phyloP scores from a whole-genome alignment of 805 yeast genomes.

The Nakazawaea laoshanensis region DNA sequence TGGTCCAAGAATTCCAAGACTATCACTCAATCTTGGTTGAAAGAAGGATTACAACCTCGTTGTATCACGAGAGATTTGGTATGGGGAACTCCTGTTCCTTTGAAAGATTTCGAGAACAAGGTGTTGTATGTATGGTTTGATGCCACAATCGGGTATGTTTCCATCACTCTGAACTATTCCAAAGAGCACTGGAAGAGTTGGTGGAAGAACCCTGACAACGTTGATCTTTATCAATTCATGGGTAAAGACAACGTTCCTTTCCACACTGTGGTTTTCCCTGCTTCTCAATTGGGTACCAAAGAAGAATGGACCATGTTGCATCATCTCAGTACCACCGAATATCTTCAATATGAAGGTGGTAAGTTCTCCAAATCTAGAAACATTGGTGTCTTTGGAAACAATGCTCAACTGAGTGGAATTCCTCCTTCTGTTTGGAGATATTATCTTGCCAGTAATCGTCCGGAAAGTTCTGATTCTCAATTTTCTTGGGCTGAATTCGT shows the following conservation, averaged over 20 bases:
- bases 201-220: conserved; percentile 94
- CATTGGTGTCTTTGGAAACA: conserved; percentile 96
- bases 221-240: conserved; percentile 91
- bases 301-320: conserved; percentile 88
- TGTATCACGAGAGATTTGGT: conserved; percentile 94
- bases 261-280: conserved; percentile 98
- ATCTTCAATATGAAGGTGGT: conserved; percentile 95
- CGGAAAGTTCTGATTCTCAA: conserved; percentile 93
- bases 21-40: conserved; percentile 89
- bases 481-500: conserved; percentile 97
- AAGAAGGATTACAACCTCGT: conserved; percentile 86
- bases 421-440: conserved; percentile 97
- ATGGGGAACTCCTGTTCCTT: conserved; percentile 99
- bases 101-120: conserved; percentile 76
- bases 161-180: conserved; percentile 91
- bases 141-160: conserved; percentile 94
- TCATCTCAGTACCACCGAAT: conserved; percentile 91
- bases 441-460: conserved; percentile 85
- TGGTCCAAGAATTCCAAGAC: conserved; percentile 92
- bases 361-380: conserved; percentile 98
- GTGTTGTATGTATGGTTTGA: conserved; percentile 98
- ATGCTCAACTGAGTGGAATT: conserved; percentile 88
- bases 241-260: conserved; percentile 99
- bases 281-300: conserved; percentile 79
- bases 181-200: conserved; percentile 69